These are phyloP conservation scores for Trametes cinnabarina DNA, from an alignment of 768 basidiomycete species.

Conservation along the genomic window DNA sequence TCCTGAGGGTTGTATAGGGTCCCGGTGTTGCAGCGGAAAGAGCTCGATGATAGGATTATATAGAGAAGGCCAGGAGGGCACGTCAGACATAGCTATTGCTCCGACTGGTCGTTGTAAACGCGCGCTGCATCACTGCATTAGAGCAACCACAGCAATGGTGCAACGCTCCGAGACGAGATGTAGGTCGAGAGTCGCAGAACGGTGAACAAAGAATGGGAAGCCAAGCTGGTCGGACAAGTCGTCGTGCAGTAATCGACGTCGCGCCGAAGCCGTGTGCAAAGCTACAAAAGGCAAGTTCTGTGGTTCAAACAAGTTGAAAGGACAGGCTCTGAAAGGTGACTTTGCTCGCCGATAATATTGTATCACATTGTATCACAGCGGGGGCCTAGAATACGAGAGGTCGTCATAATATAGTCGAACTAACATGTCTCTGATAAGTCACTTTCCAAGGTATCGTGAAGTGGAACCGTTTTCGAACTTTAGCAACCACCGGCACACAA, in stretches of 20 bases:
- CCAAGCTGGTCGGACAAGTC: no score
- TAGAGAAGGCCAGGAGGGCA: constrained; percentile 33
- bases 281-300: neutral
- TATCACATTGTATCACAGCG: no score
- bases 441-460: no score
- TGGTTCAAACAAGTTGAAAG: neutral
- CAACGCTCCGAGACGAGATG: neutral
- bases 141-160: neutral
- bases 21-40: constrained; percentile 24
- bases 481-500: neutral
- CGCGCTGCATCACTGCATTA: neutral
- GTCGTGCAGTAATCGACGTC: no score
- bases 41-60: constrained; percentile 39
- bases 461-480: no score
- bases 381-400: no score
- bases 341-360: no score
- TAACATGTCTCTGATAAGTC: no score
- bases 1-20: constrained; percentile 32
- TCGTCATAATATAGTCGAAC: no score
- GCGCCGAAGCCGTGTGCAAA: neutral
- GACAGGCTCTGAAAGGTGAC: no score
- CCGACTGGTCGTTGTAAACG: neutral
- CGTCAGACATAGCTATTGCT: constrained; percentile 4
- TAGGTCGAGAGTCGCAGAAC: neutral
- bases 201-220: neutral